Evolutionary conservation across 345 rosid genomes (phyloP), one percentile per base, ranked within the genome.

Genomic region (Brassica cretica): DNA sequence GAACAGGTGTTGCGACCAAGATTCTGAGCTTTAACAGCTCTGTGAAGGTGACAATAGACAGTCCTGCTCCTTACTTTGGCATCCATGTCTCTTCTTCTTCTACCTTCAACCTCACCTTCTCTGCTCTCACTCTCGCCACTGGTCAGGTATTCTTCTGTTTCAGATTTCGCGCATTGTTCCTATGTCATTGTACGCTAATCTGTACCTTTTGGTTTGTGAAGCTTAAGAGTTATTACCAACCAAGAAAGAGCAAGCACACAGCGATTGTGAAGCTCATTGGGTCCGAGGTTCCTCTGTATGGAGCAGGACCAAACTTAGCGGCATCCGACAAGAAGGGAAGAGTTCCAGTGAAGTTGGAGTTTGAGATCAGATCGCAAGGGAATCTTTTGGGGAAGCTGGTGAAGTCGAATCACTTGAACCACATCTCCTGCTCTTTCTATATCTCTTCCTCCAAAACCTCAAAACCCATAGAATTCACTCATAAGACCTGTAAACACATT

Each of bases 311-410:
- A 5, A 66, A 76, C 56, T 81, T 93, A 21, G 76, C 81, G 0
- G 73, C 37, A 2, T 81, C 88, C 0, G 83, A 89, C 41, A 71
- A 80, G 64, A 84, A 75, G 0, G 75, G 82, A 8, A 85, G 75
- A 71, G 83, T 90, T 85, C 92, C 93, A 0, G 66, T 93, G 85
- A 83, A 68, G 35, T 67, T 93, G 61, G 82, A 82, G 73, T 89
- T 93, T 78, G 93, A 87, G 56, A 74, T 93, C 29, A 68, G 73
- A 73, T 87, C 93, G 0, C 75, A 81, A 74, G 96, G 97, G 59
- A 85, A 91, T 74, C 93, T 93, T 62, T 92, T 93, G 8, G 97
- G 98, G 44, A 89, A 88, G 82, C 66, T 93, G 65, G 91, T 91
- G 32, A 87, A 85, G 71, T 87, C 95, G 0, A 87, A 77, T 79